Percentiles rank a stretch among this genome's conserved stretches.
Conservation (phyloP, 768 basidiomycete species). For the Mrakia hoshinonis region DNA sequence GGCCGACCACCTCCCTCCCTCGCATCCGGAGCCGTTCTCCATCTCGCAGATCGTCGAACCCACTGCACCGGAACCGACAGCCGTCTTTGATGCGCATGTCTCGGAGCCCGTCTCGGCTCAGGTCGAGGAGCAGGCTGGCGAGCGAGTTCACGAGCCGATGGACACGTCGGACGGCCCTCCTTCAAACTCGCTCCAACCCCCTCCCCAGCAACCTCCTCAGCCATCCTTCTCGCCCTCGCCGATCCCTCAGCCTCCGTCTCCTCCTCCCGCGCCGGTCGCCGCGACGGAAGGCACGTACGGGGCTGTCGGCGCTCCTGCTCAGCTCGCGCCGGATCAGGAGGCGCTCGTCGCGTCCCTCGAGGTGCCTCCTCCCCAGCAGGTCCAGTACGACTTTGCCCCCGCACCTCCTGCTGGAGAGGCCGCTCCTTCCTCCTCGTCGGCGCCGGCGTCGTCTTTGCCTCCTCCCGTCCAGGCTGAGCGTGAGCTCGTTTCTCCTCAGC, state of each 20-base stretch:
- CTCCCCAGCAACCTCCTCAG: constrained; percentile 1
- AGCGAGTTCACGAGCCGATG: neutral
- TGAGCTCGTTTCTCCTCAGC: neutral
- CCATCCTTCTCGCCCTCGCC: neutral
- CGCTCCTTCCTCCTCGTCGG: neutral
- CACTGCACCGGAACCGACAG: neutral
- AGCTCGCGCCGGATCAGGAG: neutral
- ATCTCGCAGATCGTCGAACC: neutral
- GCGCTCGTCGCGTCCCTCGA: neutral
- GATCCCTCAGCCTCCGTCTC: neutral
- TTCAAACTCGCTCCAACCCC: neutral
- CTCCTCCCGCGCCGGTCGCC: too few relatives aligned
- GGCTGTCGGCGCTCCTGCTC: neutral
- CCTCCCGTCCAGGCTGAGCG: constrained; percentile 3
- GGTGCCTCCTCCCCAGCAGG: neutral
- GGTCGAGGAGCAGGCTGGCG: neutral
- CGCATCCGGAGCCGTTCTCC: neutral
- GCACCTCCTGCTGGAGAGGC: neutral
- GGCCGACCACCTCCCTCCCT: neutral
- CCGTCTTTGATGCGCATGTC: neutral
- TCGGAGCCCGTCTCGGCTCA: neutral
- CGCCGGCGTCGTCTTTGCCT: neutral
- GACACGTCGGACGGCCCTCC: constrained; percentile 6
- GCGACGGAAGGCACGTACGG: neutral
- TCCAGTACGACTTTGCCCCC: neutral